Evolutionary conservation across 805 yeast genomes (phyloP).

Genomic region (Aciculoconidium aculeatum): DNA sequence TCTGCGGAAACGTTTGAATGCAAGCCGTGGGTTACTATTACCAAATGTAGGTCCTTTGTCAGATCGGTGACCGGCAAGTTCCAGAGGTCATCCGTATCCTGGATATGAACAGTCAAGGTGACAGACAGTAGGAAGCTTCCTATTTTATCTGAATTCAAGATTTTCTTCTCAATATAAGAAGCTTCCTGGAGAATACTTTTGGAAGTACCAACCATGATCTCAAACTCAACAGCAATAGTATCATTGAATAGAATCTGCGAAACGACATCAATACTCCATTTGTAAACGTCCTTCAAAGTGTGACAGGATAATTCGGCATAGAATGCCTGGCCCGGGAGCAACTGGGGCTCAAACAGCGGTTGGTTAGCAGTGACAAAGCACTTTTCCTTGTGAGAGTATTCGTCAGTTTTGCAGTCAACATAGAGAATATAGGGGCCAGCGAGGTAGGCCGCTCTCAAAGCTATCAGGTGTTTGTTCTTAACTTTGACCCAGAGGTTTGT

Average conservation of each 20-base stretch:
- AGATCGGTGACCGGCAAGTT: conserved; percentile 46
- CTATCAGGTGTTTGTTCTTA: conserved; percentile 64
- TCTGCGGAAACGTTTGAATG: conserved; percentile 89
- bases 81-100: conserved; percentile 73
- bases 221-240: conserved; percentile 63
- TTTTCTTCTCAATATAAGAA: conserved; percentile 16
- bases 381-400: conserved; percentile 48
- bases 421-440: conserved; percentile 88
- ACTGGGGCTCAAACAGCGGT: conserved; percentile 67
- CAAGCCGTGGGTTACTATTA: conserved; percentile 84
- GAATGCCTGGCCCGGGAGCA: conserved; percentile 63
- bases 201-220: conserved; percentile 49
- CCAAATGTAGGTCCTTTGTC: conserved; percentile 68
- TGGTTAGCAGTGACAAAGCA: conserved; percentile 71
- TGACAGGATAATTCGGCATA: conserved; percentile 59
- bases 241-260: conserved; percentile 75
- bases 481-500: conserved; percentile 47
- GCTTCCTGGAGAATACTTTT: conserved; percentile 29
- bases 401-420: conserved; percentile 68
- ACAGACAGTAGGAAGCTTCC: conserved; percentile 19
- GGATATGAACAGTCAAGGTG: conserved; percentile 43
- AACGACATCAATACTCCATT: conserved; percentile 76
- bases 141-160: conserved; percentile 20
- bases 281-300: conserved; percentile 50
- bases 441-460: conserved; percentile 75